Evolutionary conservation across 371 early-diverging fungal genomes (phyloP).

Genomic region (Mucor irregularis): DNA sequence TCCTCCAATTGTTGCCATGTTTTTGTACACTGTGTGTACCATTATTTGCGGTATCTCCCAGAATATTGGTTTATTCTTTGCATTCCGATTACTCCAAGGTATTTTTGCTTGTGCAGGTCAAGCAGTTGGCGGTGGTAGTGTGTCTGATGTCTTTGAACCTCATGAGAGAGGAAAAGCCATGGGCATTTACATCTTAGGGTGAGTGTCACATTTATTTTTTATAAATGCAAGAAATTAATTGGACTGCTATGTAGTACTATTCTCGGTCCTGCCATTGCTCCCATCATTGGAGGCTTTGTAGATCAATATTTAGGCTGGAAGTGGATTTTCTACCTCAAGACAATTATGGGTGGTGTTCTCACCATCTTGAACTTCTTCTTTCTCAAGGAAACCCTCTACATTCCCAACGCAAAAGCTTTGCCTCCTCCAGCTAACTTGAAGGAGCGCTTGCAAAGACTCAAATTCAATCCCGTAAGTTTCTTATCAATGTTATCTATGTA

Average conservation of each 20-base stretch:
- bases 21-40: constrained; percentile 29
- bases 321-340: constrained; percentile 55
- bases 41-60: constrained; percentile 36
- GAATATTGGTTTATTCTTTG: constrained; percentile 34
- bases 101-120: constrained; percentile 37
- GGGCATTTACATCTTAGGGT: constrained; percentile 41
- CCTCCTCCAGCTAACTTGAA: constrained; percentile 1
- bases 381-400: constrained; percentile 54
- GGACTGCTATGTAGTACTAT: constrained; percentile 30
- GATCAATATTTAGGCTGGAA: constrained; percentile 57
- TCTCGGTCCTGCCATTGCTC: constrained; percentile 56
- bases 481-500: not conserved
- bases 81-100: constrained; percentile 40
- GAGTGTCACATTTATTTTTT: not conserved
- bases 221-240: not conserved
- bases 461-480: constrained; percentile 43
- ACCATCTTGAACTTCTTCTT: constrained; percentile 40
- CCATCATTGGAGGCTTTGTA: constrained; percentile 58
- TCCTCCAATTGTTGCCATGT: not conserved
- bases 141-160: constrained; percentile 38
- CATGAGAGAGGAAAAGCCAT: constrained; percentile 45
- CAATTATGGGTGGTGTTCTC: constrained; percentile 53
- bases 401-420: constrained; percentile 13
- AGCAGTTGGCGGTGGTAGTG: constrained; percentile 46
- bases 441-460: constrained; percentile 21